Conservation (phyloP, 2,329 filamentous ascomycete genomes). For the Arthrobotrys conoides region DNA sequence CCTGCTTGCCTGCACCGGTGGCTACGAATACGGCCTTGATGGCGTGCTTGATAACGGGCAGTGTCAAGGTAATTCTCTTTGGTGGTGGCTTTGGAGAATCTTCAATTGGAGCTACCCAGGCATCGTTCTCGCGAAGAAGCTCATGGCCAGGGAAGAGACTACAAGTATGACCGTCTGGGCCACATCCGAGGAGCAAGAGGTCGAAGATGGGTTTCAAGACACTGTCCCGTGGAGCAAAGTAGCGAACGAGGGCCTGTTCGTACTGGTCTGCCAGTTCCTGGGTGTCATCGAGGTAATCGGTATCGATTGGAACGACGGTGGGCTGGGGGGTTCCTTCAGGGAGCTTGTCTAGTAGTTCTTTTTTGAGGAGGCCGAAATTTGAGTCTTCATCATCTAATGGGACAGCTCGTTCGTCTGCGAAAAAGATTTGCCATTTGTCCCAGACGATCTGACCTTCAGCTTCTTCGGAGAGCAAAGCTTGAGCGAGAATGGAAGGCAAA, state of each 20-base stretch:
- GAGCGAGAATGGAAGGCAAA: constrained; percentile 86
- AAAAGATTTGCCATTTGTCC: constrained; percentile 96
- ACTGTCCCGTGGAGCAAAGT: constrained; percentile 91
- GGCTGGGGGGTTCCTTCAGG: constrained; percentile 71
- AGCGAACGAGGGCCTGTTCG: constrained; percentile 85
- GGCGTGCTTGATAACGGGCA: constrained; percentile 90
- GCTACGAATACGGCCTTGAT: constrained; percentile 91
- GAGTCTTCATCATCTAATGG: constrained; percentile 92
- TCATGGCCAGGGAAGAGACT: constrained; percentile 92
- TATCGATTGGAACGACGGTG: constrained; percentile 70
- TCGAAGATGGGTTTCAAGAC: constrained; percentile 97
- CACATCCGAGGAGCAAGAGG: constrained; percentile 90
- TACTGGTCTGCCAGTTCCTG: constrained; percentile 96
- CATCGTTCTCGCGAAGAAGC: constrained; percentile 85
- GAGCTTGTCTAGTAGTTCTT: constrained; percentile 89
- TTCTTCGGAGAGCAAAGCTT: constrained; percentile 78
- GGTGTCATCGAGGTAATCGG: constrained; percentile 76
- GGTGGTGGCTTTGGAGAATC: constrained; percentile 96
- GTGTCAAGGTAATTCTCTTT: constrained; percentile 88
- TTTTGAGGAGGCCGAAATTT: constrained; percentile 90
- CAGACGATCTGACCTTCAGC: constrained; percentile 74
- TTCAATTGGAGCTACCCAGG: constrained; percentile 92
- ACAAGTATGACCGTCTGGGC: constrained; percentile 97
- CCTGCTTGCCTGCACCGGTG: constrained; percentile 89
- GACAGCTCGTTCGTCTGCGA: constrained; percentile 96